phyloP scores from a whole-genome alignment of 305 asterid genomes.

The Solanum chacoense region DNA sequence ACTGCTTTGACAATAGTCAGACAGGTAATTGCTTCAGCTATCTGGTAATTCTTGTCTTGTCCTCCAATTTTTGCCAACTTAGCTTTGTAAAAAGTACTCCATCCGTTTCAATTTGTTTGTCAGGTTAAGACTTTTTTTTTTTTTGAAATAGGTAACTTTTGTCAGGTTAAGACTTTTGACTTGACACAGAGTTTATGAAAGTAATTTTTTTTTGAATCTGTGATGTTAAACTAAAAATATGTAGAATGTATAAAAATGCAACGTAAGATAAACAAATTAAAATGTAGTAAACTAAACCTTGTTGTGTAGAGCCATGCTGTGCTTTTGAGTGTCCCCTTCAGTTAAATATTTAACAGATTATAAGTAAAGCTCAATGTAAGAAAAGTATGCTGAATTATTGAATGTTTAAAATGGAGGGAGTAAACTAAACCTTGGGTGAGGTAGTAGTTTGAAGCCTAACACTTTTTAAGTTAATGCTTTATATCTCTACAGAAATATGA shows the following conservation, averaged over 20 bases:
- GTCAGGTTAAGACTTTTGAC: not conserved
- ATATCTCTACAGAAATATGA: not conserved
- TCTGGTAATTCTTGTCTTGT: not conserved
- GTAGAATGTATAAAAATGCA: not conserved
- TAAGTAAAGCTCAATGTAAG: not conserved
- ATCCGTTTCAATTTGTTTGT: not conserved
- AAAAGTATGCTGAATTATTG: not conserved
- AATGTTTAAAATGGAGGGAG: not conserved
- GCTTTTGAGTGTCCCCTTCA: not conserved
- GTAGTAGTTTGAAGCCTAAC: not conserved
- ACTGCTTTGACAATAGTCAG: conserved; percentile 82
- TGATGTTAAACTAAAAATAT: not conserved
- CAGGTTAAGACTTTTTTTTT: not conserved
- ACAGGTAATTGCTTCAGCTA: conserved; percentile 40
- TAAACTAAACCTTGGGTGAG: not conserved
- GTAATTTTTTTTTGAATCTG: not conserved
- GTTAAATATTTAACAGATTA: not conserved
- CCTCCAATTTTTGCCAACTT: not conserved
- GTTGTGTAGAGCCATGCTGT: not conserved
- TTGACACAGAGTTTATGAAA: not conserved
- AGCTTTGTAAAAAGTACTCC: not conserved
- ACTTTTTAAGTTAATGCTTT: not conserved
- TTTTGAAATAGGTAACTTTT: not conserved
- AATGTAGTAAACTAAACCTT: not conserved
- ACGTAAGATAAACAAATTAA: not conserved